These are phyloP conservation scores for Phytophthora vignae DNA, from an alignment of 352 stramenopile genomes.

Conservation along the genomic window DNA sequence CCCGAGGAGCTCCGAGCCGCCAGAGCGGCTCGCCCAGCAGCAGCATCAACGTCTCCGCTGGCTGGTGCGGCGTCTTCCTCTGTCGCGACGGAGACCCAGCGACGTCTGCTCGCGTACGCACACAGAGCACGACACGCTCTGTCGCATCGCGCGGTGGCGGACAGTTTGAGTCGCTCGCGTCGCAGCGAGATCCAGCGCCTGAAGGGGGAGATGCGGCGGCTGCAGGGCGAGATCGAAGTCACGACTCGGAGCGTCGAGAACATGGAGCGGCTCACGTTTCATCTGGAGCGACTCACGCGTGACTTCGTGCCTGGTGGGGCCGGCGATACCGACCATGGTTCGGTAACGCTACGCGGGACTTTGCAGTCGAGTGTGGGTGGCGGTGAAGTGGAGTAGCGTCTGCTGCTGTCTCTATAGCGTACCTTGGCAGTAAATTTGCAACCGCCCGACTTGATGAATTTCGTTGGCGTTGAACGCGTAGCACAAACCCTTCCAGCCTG, in stretches of 20 bases:
- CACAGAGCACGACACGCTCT: slow-evolving; percentile 37
- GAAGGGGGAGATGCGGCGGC: slow-evolving; percentile 31
- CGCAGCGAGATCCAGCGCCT: slow-evolving; percentile 47
- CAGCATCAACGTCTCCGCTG: neutral
- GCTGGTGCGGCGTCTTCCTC: neutral
- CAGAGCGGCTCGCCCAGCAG: neutral
- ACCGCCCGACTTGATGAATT: neutral
- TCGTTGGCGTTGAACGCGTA: neutral
- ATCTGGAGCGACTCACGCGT: slow-evolving; percentile 40
- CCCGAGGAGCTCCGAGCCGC: slow-evolving; percentile 23
- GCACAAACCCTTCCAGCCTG: too few species aligned
- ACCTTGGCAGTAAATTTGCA: neutral
- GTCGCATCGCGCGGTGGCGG: slow-evolving; percentile 21
- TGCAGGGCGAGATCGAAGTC: slow-evolving; percentile 49
- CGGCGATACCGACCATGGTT: neutral
- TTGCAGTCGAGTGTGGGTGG: neutral
- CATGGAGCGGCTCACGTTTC: slow-evolving; percentile 48
- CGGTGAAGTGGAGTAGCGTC: neutral
- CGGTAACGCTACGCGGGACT: neutral
- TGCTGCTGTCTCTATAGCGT: neutral
- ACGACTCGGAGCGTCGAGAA: slow-evolving; percentile 45
- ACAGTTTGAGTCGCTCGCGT: slow-evolving; percentile 31
- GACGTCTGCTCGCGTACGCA: slow-evolving; percentile 25
- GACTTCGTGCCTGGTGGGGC: slow-evolving; percentile 14
- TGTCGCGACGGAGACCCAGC: slow-evolving; percentile 21